These are phyloP conservation scores for Ophiostoma sp. DNA, from an alignment of 2,329 filamentous ascomycete genomes.

Conservation along the genomic window DNA sequence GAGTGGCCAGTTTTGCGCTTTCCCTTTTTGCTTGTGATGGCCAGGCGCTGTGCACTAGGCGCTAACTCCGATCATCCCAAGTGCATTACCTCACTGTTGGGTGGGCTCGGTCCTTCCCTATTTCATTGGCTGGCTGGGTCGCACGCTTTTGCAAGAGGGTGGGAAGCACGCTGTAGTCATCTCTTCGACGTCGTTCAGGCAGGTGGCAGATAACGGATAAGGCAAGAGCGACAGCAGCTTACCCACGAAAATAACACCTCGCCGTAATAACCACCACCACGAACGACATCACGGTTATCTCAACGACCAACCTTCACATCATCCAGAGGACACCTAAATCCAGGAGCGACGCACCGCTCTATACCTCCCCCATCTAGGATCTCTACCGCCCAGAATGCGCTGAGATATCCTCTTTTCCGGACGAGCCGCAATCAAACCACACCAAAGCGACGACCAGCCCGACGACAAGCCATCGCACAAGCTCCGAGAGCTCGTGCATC, in stretches of 20 bases:
- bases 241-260: conserved; percentile 27
- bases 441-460: neutral
- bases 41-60: neutral
- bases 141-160: neutral
- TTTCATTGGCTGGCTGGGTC: conserved; percentile 5
- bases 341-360: neutral
- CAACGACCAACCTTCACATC: neutral
- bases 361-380: too few species aligned
- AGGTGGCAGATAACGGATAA: conserved; percentile 14
- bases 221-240: conserved; percentile 1
- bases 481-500: neutral
- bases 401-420: neutral
- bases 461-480: neutral
- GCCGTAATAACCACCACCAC: conserved; percentile 14
- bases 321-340: neutral
- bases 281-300: neutral
- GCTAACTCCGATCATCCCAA: neutral
- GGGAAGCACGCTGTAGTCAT: neutral
- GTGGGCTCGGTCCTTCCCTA: conserved; percentile 13
- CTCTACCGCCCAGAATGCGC: neutral
- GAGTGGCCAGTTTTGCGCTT: conserved; percentile 22
- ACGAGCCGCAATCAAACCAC: neutral
- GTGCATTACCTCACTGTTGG: neutral
- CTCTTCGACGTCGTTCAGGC: too few species aligned
- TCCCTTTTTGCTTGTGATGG: conserved; percentile 24